phyloP scores from a whole-genome alignment of 108 stramenopile genomes.

The Skeletonema costatum region DNA sequence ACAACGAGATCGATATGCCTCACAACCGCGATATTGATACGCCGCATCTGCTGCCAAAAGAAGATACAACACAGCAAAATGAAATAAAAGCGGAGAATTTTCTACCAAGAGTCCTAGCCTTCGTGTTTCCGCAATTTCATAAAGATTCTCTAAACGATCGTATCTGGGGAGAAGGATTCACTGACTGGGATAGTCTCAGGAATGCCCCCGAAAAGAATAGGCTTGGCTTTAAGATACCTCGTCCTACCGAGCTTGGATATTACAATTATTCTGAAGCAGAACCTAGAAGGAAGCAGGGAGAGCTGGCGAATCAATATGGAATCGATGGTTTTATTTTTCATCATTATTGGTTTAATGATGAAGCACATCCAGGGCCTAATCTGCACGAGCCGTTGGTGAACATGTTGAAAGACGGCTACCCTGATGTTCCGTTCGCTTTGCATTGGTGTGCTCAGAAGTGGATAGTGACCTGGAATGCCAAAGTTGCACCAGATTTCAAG shows the following conservation, averaged over 20 bases:
- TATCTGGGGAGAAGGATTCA: slow-evolving; percentile 63
- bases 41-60: too few species aligned
- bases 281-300: slow-evolving; percentile 48
- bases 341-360: slow-evolving; percentile 76
- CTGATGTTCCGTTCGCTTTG: slow-evolving; percentile 59
- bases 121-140: slow-evolving; percentile 77
- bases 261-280: slow-evolving; percentile 51
- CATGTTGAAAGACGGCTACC: slow-evolving; percentile 68
- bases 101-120: slow-evolving; percentile 52
- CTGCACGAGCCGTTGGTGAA: slow-evolving; percentile 51
- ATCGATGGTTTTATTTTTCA: slow-evolving; percentile 74
- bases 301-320: slow-evolving; percentile 55
- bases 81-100: slow-evolving; percentile 10
- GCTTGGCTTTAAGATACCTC: slow-evolving; percentile 45
- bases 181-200: slow-evolving; percentile 64
- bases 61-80: neutral
- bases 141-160: slow-evolving; percentile 65
- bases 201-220: slow-evolving; percentile 47
- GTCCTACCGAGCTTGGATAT: slow-evolving; percentile 57
- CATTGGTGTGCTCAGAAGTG: slow-evolving; percentile 63
- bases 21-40: too few species aligned
- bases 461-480: slow-evolving; percentile 60
- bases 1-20: too few species aligned
- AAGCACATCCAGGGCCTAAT: slow-evolving; percentile 46
- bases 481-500: neutral